Evolutionary conservation across 495 filamentous ascomycete genomes (phyloP).

Genomic region (Podospora anserina): DNA sequence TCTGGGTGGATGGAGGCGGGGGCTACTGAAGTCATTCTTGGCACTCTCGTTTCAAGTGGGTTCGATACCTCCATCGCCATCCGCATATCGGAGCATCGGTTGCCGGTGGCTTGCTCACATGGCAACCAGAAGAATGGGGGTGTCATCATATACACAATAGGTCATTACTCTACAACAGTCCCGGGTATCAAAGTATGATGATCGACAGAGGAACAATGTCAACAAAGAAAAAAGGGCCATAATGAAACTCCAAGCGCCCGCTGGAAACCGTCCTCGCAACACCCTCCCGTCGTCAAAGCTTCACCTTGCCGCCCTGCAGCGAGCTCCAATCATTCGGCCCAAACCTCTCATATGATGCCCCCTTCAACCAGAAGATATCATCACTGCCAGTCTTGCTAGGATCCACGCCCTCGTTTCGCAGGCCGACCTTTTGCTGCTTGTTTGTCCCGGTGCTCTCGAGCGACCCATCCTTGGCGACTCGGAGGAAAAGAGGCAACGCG

Average conservation of each 20-base stretch:
- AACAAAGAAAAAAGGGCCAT: not conserved
- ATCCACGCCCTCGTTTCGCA: constrained; percentile 74
- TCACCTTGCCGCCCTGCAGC: constrained; percentile 65
- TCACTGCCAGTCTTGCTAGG: constrained; percentile 56
- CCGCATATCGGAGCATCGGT: not conserved
- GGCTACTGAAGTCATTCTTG: not conserved
- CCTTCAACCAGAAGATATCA: constrained; percentile 63
- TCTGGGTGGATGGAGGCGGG: not conserved
- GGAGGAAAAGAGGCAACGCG: constrained; percentile 74
- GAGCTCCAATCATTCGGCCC: constrained; percentile 62
- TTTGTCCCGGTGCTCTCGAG: constrained; percentile 76
- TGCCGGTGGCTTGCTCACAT: not conserved
- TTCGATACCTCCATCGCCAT: not conserved
- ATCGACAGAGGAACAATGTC: not conserved
- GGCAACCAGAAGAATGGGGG: not conserved
- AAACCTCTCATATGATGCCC: constrained; percentile 66
- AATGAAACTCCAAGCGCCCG: constrained; percentile 1
- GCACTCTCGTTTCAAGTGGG: not conserved
- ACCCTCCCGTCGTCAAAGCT: constrained; percentile 48
- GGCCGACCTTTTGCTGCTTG: constrained; percentile 75
- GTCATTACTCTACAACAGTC: not conserved
- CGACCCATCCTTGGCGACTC: constrained; percentile 51
- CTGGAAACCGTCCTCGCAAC: too few relatives aligned
- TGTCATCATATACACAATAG: not conserved
- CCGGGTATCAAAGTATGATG: not conserved